A percentile compares a stretch with the other conserved stretches of the same genome.
Conservation (phyloP, 352 stramenopile species). For the Globisporangium iwayamae region DNA sequence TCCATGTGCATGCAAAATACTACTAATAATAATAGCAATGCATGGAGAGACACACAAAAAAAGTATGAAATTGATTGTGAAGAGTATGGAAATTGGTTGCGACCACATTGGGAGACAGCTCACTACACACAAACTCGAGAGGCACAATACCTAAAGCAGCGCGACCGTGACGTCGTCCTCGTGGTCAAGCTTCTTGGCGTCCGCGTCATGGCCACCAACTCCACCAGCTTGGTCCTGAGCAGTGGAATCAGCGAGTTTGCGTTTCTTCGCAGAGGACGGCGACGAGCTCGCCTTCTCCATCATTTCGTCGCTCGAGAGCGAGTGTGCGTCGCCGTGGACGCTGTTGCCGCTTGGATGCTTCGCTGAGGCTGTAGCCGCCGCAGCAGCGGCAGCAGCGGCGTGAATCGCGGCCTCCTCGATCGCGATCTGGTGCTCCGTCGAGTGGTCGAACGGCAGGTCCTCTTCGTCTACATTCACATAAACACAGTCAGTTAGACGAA, state of each 20-base stretch:
- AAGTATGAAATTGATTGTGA: background rate
- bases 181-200: slow-evolving; percentile 5
- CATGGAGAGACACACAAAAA: background rate
- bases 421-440: slow-evolving; percentile 15
- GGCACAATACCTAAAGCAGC: slow-evolving; percentile 3
- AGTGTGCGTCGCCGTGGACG: background rate
- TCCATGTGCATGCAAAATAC: too few relatives aligned
- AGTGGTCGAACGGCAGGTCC: slow-evolving; percentile 20
- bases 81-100: too few relatives aligned
- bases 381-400: background rate
- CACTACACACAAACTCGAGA: background rate
- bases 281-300: background rate
- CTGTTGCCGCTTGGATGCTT: slow-evolving; percentile 6
- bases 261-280: slow-evolving; percentile 11
- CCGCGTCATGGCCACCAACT: background rate
- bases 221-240: background rate
- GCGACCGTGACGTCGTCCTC: slow-evolving; percentile 5
- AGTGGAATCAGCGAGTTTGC: slow-evolving; percentile 4
- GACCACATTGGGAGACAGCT: background rate
- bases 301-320: slow-evolving; percentile 11
- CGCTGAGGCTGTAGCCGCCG: background rate
- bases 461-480: slow-evolving; percentile 17
- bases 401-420: slow-evolving; percentile 17
- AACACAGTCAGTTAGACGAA: background rate
- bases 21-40: too few relatives aligned